Evolutionary conservation across 2,329 filamentous ascomycete genomes (phyloP), one percentile per base, ranked within the genome.

Genomic region (Colletotrichum orbiculare): DNA sequence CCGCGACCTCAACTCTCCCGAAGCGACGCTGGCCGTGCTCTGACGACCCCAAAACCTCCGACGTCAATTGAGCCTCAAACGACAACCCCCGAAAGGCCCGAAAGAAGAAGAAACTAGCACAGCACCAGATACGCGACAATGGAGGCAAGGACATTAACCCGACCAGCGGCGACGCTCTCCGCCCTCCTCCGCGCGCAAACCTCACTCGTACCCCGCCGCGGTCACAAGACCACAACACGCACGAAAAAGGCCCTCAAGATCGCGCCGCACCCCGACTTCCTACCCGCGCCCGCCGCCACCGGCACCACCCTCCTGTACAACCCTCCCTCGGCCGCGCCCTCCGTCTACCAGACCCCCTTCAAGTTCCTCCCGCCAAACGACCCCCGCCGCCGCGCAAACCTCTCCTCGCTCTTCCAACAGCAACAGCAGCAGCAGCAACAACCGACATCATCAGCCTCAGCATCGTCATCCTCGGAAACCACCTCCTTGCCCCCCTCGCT

Each of bases 321-420:
- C 75, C 82, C 81, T 46, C 82, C 82, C 46, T 76, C 81, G 38
- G 77, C 81, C 48, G 78, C 77, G 39, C 75, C 81, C 11, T 77
- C 85, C n/a, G 86, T 88, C 62, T 82, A 82, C 71, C 85, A 90
- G 78, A 90, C 88, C n/a, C 88, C 88, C 61, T 84, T 88, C 77
- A 85, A 88, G 73, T 90, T 90, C 77, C 83, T 90, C 37, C 88
- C 88, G 58, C 82, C 80, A 54, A 76, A 73, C 69, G 86, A 88
- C 72, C 84, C 85, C 13, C 83, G 85, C 50, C 83, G 85, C 35
- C 76, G 78, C 56, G 80, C 81, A 50, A 81, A 84, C 74, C 76
- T 85, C 45, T 75, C 78, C 13, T 73, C 79, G 45, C 80, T 86
- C 39, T 76, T 83, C 75, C 64, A 72, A 72, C 71, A 37, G 45